A percentile compares a stretch with the other conserved stretches of the same genome.
phyloP scores from a whole-genome alignment of 2,329 filamentous ascomycete genomes.

The Aspergillus sp. region DNA sequence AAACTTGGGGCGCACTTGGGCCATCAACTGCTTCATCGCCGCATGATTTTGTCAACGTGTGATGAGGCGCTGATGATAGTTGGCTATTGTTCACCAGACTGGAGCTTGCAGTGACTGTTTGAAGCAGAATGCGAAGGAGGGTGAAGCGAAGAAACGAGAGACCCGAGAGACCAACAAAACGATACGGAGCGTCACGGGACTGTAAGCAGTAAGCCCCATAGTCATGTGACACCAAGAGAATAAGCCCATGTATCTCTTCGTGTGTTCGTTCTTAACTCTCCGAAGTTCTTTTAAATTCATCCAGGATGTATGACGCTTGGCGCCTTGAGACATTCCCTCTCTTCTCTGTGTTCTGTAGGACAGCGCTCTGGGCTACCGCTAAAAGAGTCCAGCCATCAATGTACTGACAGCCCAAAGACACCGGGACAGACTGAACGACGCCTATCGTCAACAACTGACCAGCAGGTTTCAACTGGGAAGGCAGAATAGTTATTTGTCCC shows the following conservation, averaged over 20 bases:
- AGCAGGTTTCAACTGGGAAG: background rate
- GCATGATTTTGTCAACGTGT: background rate
- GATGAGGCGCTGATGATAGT: background rate
- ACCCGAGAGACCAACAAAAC: too few relatives aligned
- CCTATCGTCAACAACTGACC: background rate
- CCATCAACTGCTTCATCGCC: background rate
- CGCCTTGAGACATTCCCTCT: background rate
- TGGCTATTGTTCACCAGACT: background rate
- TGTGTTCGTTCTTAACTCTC: background rate
- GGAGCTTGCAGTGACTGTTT: background rate
- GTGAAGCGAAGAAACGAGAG: background rate
- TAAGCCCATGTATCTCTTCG: too few relatives aligned
- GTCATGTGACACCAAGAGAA: too few relatives aligned
- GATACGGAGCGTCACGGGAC: too few relatives aligned
- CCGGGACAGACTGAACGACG: background rate
- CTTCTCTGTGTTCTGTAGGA: background rate
- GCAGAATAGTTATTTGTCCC: background rate
- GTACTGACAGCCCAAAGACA: background rate
- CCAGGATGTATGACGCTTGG: background rate
- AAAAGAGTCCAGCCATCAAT: background rate
- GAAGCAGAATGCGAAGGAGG: background rate
- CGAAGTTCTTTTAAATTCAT: background rate
- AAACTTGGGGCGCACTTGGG: background rate
- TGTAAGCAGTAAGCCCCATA: too few relatives aligned
- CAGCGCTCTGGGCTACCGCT: background rate